Percentiles rank a stretch among this genome's conserved stretches.
Evolutionary conservation across 495 filamentous ascomycete genomes (phyloP).

Genomic region (Aspergillus mulundensis): DNA sequence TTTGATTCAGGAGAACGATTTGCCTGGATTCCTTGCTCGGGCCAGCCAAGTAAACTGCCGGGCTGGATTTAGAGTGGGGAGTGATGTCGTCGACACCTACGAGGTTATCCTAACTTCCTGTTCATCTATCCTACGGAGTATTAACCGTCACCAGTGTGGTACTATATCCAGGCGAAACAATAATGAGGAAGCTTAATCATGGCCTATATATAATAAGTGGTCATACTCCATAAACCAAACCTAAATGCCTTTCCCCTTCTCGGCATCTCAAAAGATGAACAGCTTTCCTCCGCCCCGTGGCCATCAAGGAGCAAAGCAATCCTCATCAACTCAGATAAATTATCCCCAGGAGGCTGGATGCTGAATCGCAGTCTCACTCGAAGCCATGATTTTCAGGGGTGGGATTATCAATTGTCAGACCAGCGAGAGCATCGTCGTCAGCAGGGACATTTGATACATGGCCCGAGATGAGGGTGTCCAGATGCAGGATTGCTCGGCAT

Average conservation of each 20-base stretch:
- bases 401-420: not conserved
- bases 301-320: too few species aligned
- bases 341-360: not conserved
- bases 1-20: constrained; percentile 9
- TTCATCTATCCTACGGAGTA: not conserved
- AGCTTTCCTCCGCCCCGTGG: too few species aligned
- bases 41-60: not conserved
- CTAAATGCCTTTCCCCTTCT: too few species aligned
- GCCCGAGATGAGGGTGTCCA: not conserved
- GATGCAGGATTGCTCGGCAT: not conserved
- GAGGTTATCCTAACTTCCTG: constrained; percentile 4
- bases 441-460: not conserved
- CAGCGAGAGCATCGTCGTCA: not conserved
- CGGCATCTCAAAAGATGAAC: too few species aligned
- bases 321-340: too few species aligned
- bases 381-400: constrained; percentile 25
- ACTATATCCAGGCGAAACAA: not conserved
- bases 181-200: not conserved
- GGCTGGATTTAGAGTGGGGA: not conserved
- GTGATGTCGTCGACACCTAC: not conserved
- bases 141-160: not conserved
- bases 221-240: too few species aligned
- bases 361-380: not conserved
- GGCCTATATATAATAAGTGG: too few species aligned
- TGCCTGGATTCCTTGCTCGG: not conserved